Conservation (phyloP, 352 stramenopile genomes). For the Aphanomyces stellatus region DNA sequence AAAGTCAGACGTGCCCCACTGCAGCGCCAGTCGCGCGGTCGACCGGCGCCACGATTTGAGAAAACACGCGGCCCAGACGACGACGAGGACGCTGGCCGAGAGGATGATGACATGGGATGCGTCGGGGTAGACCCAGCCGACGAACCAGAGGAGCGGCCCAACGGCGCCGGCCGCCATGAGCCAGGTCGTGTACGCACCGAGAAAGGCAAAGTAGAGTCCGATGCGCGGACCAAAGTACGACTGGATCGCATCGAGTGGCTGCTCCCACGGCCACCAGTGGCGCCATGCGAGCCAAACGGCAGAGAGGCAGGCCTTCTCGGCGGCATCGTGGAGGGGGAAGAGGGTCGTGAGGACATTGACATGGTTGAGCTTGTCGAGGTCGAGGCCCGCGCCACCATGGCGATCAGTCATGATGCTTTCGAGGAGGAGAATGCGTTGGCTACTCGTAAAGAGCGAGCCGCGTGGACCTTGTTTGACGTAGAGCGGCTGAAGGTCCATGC, state of each 20-base stretch:
- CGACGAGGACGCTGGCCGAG: slow-evolving; percentile 76
- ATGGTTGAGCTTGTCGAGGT: slow-evolving; percentile 63
- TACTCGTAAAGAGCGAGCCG: slow-evolving; percentile 61
- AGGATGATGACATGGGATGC: slow-evolving; percentile 50
- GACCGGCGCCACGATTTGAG: slow-evolving; percentile 87
- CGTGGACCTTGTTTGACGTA: not conserved
- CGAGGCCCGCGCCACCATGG: slow-evolving; percentile 25
- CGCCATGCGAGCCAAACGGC: slow-evolving; percentile 62
- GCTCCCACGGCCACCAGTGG: slow-evolving; percentile 58
- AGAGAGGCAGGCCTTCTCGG: slow-evolving; percentile 47
- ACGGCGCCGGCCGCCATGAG: slow-evolving; percentile 51
- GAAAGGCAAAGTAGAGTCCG: slow-evolving; percentile 94
- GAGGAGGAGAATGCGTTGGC: slow-evolving; percentile 65
- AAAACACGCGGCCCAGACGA: slow-evolving; percentile 83
- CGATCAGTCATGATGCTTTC: slow-evolving; percentile 77
- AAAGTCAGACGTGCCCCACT: slow-evolving; percentile 66
- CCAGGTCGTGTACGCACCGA: slow-evolving; percentile 89
- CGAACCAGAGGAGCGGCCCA: not conserved
- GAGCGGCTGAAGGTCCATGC: not conserved
- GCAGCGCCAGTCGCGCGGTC: slow-evolving; percentile 62
- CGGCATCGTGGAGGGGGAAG: slow-evolving; percentile 62
- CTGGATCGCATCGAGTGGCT: slow-evolving; percentile 69
- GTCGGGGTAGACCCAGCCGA: slow-evolving; percentile 11
- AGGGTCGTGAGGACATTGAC: slow-evolving; percentile 60
- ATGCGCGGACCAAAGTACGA: slow-evolving; percentile 87